Evolutionary conservation across 2,329 filamentous ascomycete genomes (phyloP).

Genomic region (Thielaviopsis ethacetica): DNA sequence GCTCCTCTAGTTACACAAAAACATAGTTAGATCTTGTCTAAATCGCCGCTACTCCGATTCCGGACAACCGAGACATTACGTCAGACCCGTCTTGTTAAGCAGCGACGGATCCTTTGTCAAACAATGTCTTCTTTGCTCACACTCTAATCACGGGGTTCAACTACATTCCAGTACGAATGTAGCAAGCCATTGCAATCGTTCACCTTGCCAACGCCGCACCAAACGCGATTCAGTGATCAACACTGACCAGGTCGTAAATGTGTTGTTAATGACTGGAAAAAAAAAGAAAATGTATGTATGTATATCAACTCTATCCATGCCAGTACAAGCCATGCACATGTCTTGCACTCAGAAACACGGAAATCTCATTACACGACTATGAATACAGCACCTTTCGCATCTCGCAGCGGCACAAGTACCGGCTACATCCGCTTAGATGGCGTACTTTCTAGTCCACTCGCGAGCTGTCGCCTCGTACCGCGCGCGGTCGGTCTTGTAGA

Average conservation of each 20-base stretch:
- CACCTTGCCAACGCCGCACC: too few relatives aligned
- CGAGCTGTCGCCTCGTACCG: slow-evolving; percentile 92
- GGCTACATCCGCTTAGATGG: slow-evolving; percentile 45
- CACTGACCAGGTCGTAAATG: neutral
- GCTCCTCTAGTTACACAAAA: neutral
- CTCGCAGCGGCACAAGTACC: neutral
- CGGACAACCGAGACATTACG: neutral
- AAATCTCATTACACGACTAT: slow-evolving; percentile 2
- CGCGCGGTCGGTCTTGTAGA: slow-evolving; percentile 97
- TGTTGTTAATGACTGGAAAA: neutral
- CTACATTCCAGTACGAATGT: neutral
- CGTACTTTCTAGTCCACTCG: slow-evolving; percentile 99
- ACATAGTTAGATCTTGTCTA: neutral
- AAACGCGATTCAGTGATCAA: neutral
- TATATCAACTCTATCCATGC: neutral
- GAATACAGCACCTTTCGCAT: slow-evolving; percentile 7
- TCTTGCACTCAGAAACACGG: neutral
- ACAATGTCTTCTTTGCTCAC: too few relatives aligned
- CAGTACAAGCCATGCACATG: neutral
- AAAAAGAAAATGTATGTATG: neutral
- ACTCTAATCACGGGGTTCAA: neutral
- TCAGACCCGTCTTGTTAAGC: neutral
- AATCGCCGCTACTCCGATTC: neutral
- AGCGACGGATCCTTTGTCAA: neutral
- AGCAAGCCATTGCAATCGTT: too few relatives aligned